Conservation (phyloP, 106 monocot species). For the Dioscorea alata region DNA sequence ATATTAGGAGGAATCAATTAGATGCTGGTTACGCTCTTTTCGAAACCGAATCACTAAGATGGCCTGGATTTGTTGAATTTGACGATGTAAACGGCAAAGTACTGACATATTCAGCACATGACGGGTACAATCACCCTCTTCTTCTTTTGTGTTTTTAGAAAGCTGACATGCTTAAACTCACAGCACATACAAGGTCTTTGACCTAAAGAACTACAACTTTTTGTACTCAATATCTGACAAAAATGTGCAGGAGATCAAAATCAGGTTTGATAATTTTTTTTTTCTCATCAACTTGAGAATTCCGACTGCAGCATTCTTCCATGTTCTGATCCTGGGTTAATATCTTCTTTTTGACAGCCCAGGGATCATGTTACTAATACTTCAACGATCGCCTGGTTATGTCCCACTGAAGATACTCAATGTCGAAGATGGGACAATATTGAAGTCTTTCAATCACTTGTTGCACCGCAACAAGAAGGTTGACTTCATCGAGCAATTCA, state of each 20-base stretch:
- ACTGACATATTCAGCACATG: slow-evolving; percentile 82
- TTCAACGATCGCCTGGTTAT: slow-evolving; percentile 33
- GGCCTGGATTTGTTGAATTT: slow-evolving; percentile 96
- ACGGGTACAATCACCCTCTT: slow-evolving; percentile 36
- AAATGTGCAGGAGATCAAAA: slow-evolving; percentile 89
- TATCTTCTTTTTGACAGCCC: slow-evolving; percentile 33
- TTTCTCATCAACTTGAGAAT: background rate
- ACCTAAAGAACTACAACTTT: slow-evolving; percentile 69
- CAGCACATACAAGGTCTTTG: slow-evolving; percentile 82
- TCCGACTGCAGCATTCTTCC: background rate
- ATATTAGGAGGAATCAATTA: slow-evolving; percentile 77
- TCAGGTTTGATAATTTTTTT: slow-evolving; percentile 43
- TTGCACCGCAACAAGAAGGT: slow-evolving; percentile 66
- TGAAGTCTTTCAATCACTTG: slow-evolving; percentile 62
- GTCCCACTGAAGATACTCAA: slow-evolving; percentile 64
- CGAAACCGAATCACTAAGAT: slow-evolving; percentile 80
- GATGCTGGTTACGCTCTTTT: slow-evolving; percentile 86
- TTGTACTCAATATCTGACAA: slow-evolving; percentile 65
- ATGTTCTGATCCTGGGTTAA: background rate
- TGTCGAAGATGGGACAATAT: slow-evolving; percentile 61
- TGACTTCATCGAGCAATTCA: slow-evolving; percentile 75
- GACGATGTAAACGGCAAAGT: slow-evolving; percentile 97
- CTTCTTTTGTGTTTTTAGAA: background rate
- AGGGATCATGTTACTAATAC: slow-evolving; percentile 66
- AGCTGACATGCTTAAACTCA: background rate